Evolutionary conservation across 495 filamentous ascomycete genomes (phyloP).

Genomic region (Lophium mytilinum): DNA sequence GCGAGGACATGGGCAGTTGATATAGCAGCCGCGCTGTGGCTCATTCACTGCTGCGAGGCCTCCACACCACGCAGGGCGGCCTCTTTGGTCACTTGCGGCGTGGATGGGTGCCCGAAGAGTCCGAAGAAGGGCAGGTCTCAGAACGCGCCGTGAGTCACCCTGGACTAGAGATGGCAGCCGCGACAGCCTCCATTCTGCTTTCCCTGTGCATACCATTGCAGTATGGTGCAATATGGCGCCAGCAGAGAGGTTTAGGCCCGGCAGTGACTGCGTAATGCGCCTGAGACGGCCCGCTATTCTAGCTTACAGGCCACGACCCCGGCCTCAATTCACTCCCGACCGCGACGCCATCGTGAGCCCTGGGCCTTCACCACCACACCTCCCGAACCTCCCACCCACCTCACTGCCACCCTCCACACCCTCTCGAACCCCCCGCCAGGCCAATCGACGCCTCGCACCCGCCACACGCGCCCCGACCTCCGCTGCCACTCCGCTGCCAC

Average conservation of each 20-base stretch:
- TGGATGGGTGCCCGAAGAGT: background rate
- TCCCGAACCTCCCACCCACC: background rate
- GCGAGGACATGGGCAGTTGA: too few species aligned
- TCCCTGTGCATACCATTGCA: too few species aligned
- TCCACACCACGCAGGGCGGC: too few species aligned
- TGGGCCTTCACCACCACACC: background rate
- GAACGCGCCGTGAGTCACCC: too few species aligned
- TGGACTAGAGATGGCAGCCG: too few species aligned
- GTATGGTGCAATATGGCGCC: too few species aligned
- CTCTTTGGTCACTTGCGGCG: constrained; percentile 14
- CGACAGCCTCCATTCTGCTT: too few species aligned
- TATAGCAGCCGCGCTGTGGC: too few species aligned
- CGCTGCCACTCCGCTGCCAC: background rate
- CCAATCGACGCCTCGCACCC: constrained; percentile 17
- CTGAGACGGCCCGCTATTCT: background rate
- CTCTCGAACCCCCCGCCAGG: background rate
- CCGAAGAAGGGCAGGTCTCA: constrained; percentile 15
- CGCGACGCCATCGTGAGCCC: background rate
- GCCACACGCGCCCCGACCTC: constrained; percentile 10
- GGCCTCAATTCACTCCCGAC: background rate
- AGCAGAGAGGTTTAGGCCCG: too few species aligned
- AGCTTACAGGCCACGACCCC: background rate
- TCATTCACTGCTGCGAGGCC: too few species aligned
- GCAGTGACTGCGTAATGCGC: too few species aligned
- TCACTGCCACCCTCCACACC: too few species aligned